A percentile compares a stretch with the other conserved stretches of the same genome.
phyloP scores from a whole-genome alignment of 257 asterid genomes.

The Plantago elongata region DNA sequence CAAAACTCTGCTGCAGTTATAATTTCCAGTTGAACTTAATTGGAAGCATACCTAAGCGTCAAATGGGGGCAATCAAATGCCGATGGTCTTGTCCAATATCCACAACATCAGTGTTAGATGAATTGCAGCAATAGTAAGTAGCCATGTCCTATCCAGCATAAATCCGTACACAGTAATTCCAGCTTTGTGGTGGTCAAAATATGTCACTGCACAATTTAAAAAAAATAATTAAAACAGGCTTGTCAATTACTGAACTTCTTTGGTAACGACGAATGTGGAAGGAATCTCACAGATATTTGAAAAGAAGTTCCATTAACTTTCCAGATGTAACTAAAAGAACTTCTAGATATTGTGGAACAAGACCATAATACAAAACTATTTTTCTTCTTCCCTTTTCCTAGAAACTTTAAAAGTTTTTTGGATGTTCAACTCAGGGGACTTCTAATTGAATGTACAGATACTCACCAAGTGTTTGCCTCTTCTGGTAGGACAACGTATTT shows the following conservation, averaged over 20 bases:
- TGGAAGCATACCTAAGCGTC: constrained; percentile 4
- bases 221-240: not conserved
- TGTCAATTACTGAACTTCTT: not conserved
- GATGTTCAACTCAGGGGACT: too few species aligned
- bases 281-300: too few species aligned
- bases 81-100: constrained; percentile 82
- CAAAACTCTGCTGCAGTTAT: constrained; percentile 4
- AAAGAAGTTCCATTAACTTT: not conserved
- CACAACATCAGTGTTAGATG: constrained; percentile 81
- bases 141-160: constrained; percentile 78
- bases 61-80: constrained; percentile 41
- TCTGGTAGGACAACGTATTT: constrained; percentile 73
- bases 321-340: too few species aligned
- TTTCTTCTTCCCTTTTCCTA: too few species aligned
- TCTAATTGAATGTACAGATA: not conserved
- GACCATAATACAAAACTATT: too few species aligned
- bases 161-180: constrained; percentile 93
- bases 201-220: constrained; percentile 58
- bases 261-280: too few species aligned
- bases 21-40: constrained; percentile 5
- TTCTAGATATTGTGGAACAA: too few species aligned
- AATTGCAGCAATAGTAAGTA: constrained; percentile 65
- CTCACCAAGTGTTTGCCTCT: constrained; percentile 89
- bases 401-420: too few species aligned
- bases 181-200: constrained; percentile 84